Base-by-base conservation (phyloP, 2,329 filamentous ascomycete genomes). In the Lasiodiplodia sp. region DNA sequence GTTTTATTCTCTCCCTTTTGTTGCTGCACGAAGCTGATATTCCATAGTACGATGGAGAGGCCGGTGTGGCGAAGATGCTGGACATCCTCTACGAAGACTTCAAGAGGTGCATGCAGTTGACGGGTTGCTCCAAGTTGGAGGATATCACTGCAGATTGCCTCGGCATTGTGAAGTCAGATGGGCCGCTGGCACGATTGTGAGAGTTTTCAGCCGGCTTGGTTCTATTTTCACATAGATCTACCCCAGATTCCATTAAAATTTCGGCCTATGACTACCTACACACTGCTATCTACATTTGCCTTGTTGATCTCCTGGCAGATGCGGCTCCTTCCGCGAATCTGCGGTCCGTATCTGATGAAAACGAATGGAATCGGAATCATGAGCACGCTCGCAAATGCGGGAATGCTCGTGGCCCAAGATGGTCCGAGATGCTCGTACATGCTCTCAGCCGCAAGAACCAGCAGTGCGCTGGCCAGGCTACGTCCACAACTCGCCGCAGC, bases 401-500 rank as follows among this genome's bases (percentile, higher is more conserved):
- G 71, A 11, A 79, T 71, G 14, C 77, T 65, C 52, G 73, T 74
- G 28, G 77, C 75, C 21, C 75, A 75, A 23, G 70, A 71, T 8
- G 75, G 75, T 5, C 77, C 77, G n/a, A 72, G 47, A 3, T 70
- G 72, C 10, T 76, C 14, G 28, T 78, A 79, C 66, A 79, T 16
- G 31, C 70, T 72, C 16, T 75, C 71, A 0, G 76, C 77, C 8
- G 76, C 62, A 6, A 79, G 65, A 1, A 77, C 77, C 37, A 79
- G 78, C 0, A 69, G 72, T 47, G 77, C 76, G 4, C 77, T 78
- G 31, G 77, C 77, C 0, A 80, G 44, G 69, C 81, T 81, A 2
- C 79, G 72, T 8, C 79, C 72, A 4, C 81, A 69, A 3, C 79
- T 79, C 5, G 81, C 79, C 0, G 79, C 80, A 12, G 81, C 81